A percentile compares a stretch with the other conserved stretches of the same genome.
These are phyloP conservation scores for Poa pratensis DNA, from an alignment of 176 grass and related monocot genomes.

Conservation along the genomic window DNA sequence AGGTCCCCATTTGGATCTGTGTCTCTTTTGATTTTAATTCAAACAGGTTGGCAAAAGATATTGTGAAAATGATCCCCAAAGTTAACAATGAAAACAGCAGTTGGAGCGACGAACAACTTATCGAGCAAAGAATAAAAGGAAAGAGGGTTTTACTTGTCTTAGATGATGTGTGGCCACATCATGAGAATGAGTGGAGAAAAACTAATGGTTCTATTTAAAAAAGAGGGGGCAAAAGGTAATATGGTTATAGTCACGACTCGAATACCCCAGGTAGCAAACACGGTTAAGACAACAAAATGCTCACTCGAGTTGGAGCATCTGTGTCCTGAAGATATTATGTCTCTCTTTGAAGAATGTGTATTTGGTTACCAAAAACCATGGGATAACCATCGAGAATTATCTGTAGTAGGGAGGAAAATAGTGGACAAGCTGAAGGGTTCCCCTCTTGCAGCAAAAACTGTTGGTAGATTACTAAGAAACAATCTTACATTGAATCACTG, in stretches of 20 bases:
- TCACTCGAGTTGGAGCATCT: neutral
- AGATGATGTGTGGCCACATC: constrained; percentile 32
- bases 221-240: neutral
- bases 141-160: constrained; percentile 14
- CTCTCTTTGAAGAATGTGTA: neutral
- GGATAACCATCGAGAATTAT: neutral
- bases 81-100: neutral
- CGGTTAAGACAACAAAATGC: neutral
- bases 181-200: neutral
- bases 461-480: neutral
- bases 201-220: neutral
- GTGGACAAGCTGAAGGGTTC: neutral
- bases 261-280: neutral
- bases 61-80: neutral
- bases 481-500: neutral
- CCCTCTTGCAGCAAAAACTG: constrained; percentile 36
- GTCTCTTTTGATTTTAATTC: neutral
- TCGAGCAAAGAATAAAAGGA: neutral
- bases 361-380: neutral
- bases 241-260: constrained; percentile 15
- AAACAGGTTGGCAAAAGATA: neutral
- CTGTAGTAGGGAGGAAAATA: neutral
- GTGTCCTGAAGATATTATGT: neutral
- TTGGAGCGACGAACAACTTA: neutral
- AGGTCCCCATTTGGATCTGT: neutral